A percentile compares a stretch with the other conserved stretches of the same genome.
phyloP scores from a whole-genome alignment of 306 rosid genomes.

The Dryas alaskensis region DNA sequence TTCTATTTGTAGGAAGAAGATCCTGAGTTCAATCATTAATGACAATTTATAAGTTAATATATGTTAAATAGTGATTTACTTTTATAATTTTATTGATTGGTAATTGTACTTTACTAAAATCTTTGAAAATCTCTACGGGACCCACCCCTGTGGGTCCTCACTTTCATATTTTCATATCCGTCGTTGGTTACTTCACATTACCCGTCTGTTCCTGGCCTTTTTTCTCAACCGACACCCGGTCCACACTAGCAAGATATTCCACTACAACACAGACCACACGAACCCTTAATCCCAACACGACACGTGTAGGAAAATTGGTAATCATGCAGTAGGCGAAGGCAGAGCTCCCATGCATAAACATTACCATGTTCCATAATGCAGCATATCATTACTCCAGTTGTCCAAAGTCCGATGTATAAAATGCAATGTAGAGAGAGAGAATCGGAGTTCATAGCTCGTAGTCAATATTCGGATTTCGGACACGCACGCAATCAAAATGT shows the following conservation, averaged over 20 bases:
- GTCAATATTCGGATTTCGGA: conserved; percentile 7
- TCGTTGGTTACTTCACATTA: neutral
- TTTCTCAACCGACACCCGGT: neutral
- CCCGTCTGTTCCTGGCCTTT: neutral
- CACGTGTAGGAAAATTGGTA: neutral
- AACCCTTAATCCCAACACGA: neutral
- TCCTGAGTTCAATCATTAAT: too few species aligned
- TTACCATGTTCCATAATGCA: neutral
- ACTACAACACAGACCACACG: neutral
- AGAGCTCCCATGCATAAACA: too few species aligned
- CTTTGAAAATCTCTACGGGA: neutral
- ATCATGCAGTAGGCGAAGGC: neutral
- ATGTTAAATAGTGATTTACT: too few species aligned
- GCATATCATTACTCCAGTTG: neutral
- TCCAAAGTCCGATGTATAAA: neutral
- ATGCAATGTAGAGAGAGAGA: neutral
- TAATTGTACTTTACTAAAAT: too few species aligned
- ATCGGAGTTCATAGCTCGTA: neutral
- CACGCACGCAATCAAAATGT: neutral
- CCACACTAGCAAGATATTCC: neutral
- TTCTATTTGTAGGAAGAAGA: too few species aligned
- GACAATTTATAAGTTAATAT: too few species aligned
- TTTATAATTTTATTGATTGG: too few species aligned
- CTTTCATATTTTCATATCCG: neutral
- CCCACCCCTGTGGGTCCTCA: neutral